Evolutionary conservation across 2,329 filamentous ascomycete species (phyloP), one percentile per base, ranked within the genome.

Genomic region (Cyphellophora europaea): DNA sequence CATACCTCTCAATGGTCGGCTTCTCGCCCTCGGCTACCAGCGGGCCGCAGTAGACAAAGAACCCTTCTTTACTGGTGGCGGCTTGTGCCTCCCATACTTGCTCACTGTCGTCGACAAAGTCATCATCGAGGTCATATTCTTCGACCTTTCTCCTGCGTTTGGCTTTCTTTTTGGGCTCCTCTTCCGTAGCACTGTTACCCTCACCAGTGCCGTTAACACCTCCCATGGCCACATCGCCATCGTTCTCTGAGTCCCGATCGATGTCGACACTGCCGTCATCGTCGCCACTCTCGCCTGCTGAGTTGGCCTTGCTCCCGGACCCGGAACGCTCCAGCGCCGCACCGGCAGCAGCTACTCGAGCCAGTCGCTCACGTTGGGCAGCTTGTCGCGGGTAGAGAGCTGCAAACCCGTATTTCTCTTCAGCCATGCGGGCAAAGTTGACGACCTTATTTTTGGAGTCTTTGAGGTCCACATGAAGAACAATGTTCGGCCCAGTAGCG

Each of bases 1-100:
- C 60, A 52, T 63, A 77, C 73, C 72, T 67, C 53, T 81, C 77
- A 32, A 78, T 66, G 36, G 70, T 61, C 27, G 75, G 67, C 60
- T 91, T 89, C 61, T 93, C 82, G 14, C 80, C 83, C 59, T 93
- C 87, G 4, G 82, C 82, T 14, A 96, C 74, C 30, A 98, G 66
- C 6, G 89, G 89, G 3, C 91, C 91, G 41, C 85, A 93, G 60
- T 95, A 98, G 2, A 98, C 91, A 56, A 96, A 98, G 65, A 96
- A 98, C 1, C 91, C 91, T 55, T 96, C 91, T 49, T 89, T 85
- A 47, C 85, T 89, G 30, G 91, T 88, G 4, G 89, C 87, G 5
- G 89, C 89, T 55, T 93, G 84, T 53, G 93, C 86, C 59, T 96
- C 86, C 89, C 89, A 96, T 1, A 93, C 71, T 53, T 95, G 60